Base-by-base conservation (phyloP, 768 basidiomycete species). In the Nevesoporus exiguus region DNA sequence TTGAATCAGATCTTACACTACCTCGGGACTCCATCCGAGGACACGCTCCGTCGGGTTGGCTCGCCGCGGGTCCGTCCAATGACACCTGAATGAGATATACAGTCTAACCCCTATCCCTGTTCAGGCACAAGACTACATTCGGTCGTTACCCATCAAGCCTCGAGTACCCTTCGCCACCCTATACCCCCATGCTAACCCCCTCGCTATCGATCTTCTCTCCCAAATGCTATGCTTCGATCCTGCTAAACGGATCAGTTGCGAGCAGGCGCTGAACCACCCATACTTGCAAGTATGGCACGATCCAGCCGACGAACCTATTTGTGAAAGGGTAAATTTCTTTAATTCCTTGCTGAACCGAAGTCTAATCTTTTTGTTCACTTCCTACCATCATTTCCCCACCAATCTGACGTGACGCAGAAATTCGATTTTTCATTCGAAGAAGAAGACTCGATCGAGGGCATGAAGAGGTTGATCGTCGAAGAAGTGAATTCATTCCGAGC, bases 281-380 rank as follows among this genome's bases (percentile, higher is more conserved):
- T 99, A 98, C 74, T 75, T 92, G 56, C 83, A 89, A 56, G 97
- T 98, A 11, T 99, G 97, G 97, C 95, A 98, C 67, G 97, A 98
- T 70, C 94, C 94, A 19, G 84, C 90, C 10, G 95, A 98, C 67
- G 95, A 97, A 70, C 95, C 95, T 0, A 62, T 81, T 34, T 97
- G 93, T 70, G 84, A 90, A 34, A 71, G 80, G 46, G 93, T 93
- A 61, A 63, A 78, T 72, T 47, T 49, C 3, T 14, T 7, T 37
- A 11, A 1, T 21, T 41, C 36, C 17, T 19, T 24, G 3, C 21
- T 39, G 29, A 6, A 21, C 30, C 2, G 30, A 30, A 3, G 1
- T 29, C 47, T 48, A 1, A 59, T 25, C 4, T 14, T 2, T 22
- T 3, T n/a, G n/a, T 21, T 8, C 22, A n/a, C n/a, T n/a, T n/a